Evolutionary conservation across 257 asterid species (phyloP), one percentile per base, ranked within the genome.

Genomic region (Ligustrum vulgare): DNA sequence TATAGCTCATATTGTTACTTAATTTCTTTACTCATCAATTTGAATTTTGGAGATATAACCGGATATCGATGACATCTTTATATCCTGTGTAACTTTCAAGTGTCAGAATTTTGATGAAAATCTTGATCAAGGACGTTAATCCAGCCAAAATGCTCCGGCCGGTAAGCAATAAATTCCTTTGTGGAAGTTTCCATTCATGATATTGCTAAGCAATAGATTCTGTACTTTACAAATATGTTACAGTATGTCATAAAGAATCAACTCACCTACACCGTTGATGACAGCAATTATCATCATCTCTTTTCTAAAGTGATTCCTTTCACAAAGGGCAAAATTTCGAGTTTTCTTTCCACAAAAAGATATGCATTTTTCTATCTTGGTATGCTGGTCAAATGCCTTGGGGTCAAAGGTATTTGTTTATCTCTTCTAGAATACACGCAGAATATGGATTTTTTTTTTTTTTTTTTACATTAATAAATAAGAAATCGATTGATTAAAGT

Each of bases 301-400:
- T 78, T 78, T 72, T 65, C 56, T 62, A 54, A 72, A 72, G 64
- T 20, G 20, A 72, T 66, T 54, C 35, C 47, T 64, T 36, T 13
- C 43, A 45, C 43, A 45, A 64, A 34, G 43, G 34, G 66, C 66
- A n/a, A 77, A 62, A 64, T 77, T 39, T 56, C 73, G 33, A 8
- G 32, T 4, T 18, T 33, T 71, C 62, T 70, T 70, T 64, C n/a
- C 69, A 47, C 35, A 0, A 12, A 63, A 63, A 23, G 2, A 5
- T 22, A 49, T 4, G 22, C 28, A 51, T 54, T 54, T 67, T 51
- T 37, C 75, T 20, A 28, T 20, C 32, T 72, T 73, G 77, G 78
- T 34, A 66, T 72, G 70, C 73, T 72, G 69, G 69, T 77, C 73
- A 71, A 60, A 22, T 72, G 35, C 73, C 72, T 47, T 28, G 32